Percentiles rank a stretch among this genome's conserved stretches.
phyloP scores from a whole-genome alignment of 495 filamentous ascomycete species.

The Thermothielavioides terrestris region DNA sequence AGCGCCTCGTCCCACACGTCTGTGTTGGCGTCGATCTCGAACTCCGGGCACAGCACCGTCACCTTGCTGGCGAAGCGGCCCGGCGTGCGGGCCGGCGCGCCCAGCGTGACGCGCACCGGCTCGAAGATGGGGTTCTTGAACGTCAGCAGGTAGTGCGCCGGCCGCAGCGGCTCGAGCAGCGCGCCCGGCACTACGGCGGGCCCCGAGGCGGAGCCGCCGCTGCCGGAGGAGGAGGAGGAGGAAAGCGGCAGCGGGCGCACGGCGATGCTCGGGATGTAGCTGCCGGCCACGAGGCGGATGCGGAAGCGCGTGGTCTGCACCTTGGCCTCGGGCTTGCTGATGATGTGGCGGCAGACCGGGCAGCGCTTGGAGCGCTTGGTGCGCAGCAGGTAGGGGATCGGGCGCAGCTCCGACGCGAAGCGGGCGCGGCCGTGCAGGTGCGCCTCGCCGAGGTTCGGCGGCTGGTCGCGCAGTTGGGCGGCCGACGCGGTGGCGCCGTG shows the following conservation, averaged over 20 bases:
- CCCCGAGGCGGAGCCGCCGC: slow-evolving; percentile 2
- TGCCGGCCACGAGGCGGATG: slow-evolving; percentile 79
- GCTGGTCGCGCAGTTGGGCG: slow-evolving; percentile 32
- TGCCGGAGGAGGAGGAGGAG: slow-evolving; percentile 29
- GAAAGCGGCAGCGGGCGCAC: slow-evolving; percentile 55
- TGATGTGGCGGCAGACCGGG: slow-evolving; percentile 84
- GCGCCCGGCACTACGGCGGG: slow-evolving; percentile 4
- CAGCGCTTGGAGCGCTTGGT: slow-evolving; percentile 93
- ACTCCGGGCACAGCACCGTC: slow-evolving; percentile 88
- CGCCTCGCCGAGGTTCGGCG: slow-evolving; percentile 30
- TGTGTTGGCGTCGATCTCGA: slow-evolving; percentile 88
- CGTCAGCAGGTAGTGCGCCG: slow-evolving; percentile 77
- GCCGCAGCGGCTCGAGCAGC: slow-evolving; percentile 54
- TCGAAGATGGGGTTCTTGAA: slow-evolving; percentile 94
- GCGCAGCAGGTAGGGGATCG: slow-evolving; percentile 68
- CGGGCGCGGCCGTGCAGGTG: slow-evolving; percentile 42
- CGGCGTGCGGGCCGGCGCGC: slow-evolving; percentile 72
- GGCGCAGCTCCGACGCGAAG: slow-evolving; percentile 62
- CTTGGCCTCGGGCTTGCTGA: slow-evolving; percentile 90
- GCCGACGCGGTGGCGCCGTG: slow-evolving; percentile 34
- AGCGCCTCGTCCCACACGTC: slow-evolving; percentile 95
- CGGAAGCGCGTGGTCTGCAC: slow-evolving; percentile 76
- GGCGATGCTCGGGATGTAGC: slow-evolving; percentile 74
- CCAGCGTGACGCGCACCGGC: slow-evolving; percentile 73
- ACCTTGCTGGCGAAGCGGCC: slow-evolving; percentile 69